Evolutionary conservation across 2,329 filamentous ascomycete genomes (phyloP), one percentile per base, ranked within the genome.

Genomic region (Sclerotiophoma versabilis): DNA sequence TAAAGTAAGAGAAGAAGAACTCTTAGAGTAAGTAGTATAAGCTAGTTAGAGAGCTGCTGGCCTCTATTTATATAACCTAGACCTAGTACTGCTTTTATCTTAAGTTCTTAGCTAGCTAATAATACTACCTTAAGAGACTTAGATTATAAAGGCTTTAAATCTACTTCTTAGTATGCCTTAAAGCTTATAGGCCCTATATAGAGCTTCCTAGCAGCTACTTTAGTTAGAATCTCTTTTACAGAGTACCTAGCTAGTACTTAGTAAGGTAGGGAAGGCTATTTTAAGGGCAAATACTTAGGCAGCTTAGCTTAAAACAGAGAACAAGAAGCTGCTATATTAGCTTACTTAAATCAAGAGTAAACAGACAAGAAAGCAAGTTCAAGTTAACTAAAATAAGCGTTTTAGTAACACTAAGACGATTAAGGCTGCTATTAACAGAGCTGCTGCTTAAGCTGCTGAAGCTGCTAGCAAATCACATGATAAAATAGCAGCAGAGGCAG

Each of bases 351-450:
- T 14, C 37, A 53, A 14, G 30, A 23, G 27, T 47, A 30, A 19
- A 1, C 19, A 22, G 2, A 9, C 30, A 42, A 33, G 47, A 37
- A 59, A 52, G 42, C 45, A 38, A 9, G 47, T 62, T 53, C 42
- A 52, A 29, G 17, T 55, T 20, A 34, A 62, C 22, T 53, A 43
- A 50, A 62, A 62, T 57, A 10, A 57, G 30, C 42, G 56, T 4
- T 41, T 62, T 57, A 36, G 45, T 27, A 59, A 47, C 23, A 23
- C 51, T 20, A 41, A 50, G 29, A 43, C 8, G 29, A 50, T 51
- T 12, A 42, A 29, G 34, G 50, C 39, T 39, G 56, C 50, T 10
- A 38, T 58, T 32, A 5, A n/a, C n/a, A n/a, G n/a, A n/a, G n/a
- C n/a, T n/a, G n/a, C n/a, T n/a, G n/a, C n/a, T n/a, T n/a, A n/a